These are phyloP conservation scores for Porodaedalea pini DNA, from an alignment of 1,284 basidiomycete species.

Conservation along the genomic window DNA sequence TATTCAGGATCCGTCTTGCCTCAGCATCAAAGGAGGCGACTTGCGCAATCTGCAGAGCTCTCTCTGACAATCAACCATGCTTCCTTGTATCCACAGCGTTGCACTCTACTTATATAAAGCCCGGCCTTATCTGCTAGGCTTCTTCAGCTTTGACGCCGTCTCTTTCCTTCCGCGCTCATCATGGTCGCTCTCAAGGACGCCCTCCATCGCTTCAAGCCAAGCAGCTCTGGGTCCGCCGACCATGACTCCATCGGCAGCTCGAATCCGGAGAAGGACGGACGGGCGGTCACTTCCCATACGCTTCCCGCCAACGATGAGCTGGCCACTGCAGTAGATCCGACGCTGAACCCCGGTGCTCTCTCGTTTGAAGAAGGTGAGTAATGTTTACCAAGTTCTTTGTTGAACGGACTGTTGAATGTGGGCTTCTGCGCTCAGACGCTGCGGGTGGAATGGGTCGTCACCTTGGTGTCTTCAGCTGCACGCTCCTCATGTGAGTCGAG, in stretches of 20 bases:
- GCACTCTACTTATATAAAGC: neutral
- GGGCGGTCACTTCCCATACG: neutral
- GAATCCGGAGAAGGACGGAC: constrained; percentile 8
- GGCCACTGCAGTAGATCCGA: constrained; percentile 10
- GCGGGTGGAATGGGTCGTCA: constrained; percentile 51
- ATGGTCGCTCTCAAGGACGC: constrained; percentile 5
- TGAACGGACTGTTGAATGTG: neutral
- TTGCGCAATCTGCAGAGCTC: neutral
- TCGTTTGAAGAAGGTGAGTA: constrained; percentile 30
- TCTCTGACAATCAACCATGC: too few species aligned
- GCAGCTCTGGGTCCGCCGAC: neutral
- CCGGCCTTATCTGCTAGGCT: neutral
- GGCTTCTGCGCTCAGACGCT: constrained; percentile 31
- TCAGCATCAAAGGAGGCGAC: neutral
- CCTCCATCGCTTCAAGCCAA: neutral
- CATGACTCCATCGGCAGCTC: neutral
- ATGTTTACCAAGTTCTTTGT: neutral
- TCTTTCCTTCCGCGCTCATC: neutral
- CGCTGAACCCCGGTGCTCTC: constrained; percentile 27
- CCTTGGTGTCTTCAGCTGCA: constrained; percentile 47
- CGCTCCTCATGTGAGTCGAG: constrained; percentile 37
- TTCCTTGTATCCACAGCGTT: neutral
- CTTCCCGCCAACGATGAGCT: neutral
- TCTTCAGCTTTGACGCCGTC: neutral
- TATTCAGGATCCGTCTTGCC: neutral